phyloP scores from a whole-genome alignment of 2,329 filamentous ascomycete genomes.

The Talaromyces sp. region DNA sequence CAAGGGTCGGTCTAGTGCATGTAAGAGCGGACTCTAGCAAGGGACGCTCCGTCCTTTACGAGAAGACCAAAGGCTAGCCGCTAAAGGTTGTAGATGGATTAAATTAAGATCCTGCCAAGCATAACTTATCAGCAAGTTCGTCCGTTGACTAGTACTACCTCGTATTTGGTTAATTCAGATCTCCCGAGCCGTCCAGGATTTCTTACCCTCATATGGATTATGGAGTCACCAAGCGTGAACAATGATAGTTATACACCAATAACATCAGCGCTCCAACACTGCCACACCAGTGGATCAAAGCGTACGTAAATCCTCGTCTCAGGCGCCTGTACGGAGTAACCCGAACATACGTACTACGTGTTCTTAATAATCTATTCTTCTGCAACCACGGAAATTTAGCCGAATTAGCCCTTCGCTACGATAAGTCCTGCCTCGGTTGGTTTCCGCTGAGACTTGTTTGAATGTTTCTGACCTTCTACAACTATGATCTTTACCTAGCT shows the following conservation, averaged over 20 bases:
- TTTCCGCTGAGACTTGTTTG: background rate
- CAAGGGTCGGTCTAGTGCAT: background rate
- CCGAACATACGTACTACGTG: too few species aligned
- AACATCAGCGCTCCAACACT: conserved; percentile 5
- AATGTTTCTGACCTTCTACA: too few species aligned
- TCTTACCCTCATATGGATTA: background rate
- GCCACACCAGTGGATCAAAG: conserved; percentile 14
- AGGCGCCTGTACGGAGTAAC: too few species aligned
- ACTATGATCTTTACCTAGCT: background rate
- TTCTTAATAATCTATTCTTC: background rate
- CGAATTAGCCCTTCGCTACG: background rate
- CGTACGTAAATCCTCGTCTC: conserved; percentile 6
- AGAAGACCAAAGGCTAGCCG: background rate
- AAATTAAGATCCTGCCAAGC: background rate
- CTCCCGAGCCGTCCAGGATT: background rate
- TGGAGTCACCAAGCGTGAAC: background rate
- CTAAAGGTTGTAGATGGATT: background rate
- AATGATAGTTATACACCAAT: conserved; percentile 3
- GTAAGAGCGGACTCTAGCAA: background rate
- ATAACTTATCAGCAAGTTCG: background rate
- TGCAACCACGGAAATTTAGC: conserved; percentile 3
- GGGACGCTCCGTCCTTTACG: background rate
- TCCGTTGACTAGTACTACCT: background rate
- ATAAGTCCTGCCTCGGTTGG: background rate
- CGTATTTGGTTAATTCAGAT: background rate